Evolutionary conservation across 2,329 filamentous ascomycete genomes (phyloP).

Genomic region (Talaromyces sp.): DNA sequence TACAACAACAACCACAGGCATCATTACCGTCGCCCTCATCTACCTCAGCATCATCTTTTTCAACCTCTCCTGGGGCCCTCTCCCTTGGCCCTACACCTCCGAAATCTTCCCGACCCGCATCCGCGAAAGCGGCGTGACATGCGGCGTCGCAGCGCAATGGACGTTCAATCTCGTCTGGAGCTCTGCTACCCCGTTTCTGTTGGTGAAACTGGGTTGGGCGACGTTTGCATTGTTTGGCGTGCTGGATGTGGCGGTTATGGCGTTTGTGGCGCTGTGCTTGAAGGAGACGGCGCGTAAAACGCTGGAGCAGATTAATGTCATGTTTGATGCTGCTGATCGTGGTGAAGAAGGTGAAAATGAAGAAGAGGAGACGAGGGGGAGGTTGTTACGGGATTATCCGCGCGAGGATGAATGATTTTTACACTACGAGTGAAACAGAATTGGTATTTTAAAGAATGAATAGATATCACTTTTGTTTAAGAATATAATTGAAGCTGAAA

Average conservation of each 20-base stretch:
- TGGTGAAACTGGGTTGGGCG: slow-evolving; percentile 42
- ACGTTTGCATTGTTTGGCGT: slow-evolving; percentile 39
- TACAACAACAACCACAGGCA: slow-evolving; percentile 12
- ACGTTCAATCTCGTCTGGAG: slow-evolving; percentile 38
- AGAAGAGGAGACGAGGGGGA: not conserved
- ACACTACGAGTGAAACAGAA: not conserved
- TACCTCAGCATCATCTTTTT: slow-evolving; percentile 49
- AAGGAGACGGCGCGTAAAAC: slow-evolving; percentile 53
- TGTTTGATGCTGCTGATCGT: slow-evolving; percentile 35
- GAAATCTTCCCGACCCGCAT: slow-evolving; percentile 36
- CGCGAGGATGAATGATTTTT: not conserved
- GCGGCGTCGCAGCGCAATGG: slow-evolving; percentile 36
- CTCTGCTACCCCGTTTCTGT: slow-evolving; percentile 37
- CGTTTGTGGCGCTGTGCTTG: slow-evolving; percentile 50
- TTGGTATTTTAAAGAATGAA: not conserved
- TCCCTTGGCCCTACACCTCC: slow-evolving; percentile 34
- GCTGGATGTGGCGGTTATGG: slow-evolving; percentile 41
- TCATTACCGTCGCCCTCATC: slow-evolving; percentile 50
- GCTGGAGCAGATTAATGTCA: slow-evolving; percentile 51
- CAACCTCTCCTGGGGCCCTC: slow-evolving; percentile 37
- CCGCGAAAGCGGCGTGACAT: slow-evolving; percentile 34
- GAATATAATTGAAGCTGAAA: not conserved
- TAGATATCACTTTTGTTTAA: not conserved
- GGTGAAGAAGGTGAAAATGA: not conserved
- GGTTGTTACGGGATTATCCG: not conserved